phyloP scores from a whole-genome alignment of 257 asterid genomes.

The Prunella vulgaris region DNA sequence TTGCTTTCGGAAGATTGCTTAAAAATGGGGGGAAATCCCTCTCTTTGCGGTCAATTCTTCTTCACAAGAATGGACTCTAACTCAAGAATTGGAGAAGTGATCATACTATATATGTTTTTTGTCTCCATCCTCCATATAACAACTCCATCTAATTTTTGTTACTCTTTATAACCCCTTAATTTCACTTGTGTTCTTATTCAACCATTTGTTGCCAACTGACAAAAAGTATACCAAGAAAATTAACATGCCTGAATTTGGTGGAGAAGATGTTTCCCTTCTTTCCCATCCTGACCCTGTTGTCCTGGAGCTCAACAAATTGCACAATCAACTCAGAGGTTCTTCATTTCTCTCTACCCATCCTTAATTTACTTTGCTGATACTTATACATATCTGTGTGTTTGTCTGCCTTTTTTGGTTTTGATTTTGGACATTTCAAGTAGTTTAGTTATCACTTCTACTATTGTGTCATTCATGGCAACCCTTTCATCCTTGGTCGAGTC shows the following conservation, averaged over 20 bases:
- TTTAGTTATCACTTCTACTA: background rate
- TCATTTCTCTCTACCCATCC: background rate
- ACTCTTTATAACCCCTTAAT: slow-evolving; percentile 33
- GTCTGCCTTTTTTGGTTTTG: background rate
- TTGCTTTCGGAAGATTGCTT: slow-evolving; percentile 62
- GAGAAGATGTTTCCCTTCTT: slow-evolving; percentile 35
- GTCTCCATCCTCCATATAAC: slow-evolving; percentile 26
- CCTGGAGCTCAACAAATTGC: slow-evolving; percentile 67
- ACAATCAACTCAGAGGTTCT: slow-evolving; percentile 77
- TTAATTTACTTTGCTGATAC: background rate
- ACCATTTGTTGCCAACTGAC: slow-evolving; percentile 8
- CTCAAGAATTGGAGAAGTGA: slow-evolving; percentile 22
- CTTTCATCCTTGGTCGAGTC: too few species aligned
- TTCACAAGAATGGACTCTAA: slow-evolving; percentile 43
- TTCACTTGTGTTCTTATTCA: background rate
- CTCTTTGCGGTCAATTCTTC: slow-evolving; percentile 76
- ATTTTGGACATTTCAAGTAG: background rate
- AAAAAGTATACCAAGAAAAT: slow-evolving; percentile 19
- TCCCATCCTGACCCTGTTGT: slow-evolving; percentile 65
- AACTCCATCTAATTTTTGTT: slow-evolving; percentile 28
- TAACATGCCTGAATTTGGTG: slow-evolving; percentile 36
- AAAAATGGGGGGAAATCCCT: slow-evolving; percentile 42
- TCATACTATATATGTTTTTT: slow-evolving; percentile 10
- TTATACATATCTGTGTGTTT: background rate
- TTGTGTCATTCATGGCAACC: background rate